A percentile compares a stretch with the other conserved stretches of the same genome.
phyloP scores from a whole-genome alignment of 2,329 filamentous ascomycete species.

The Sclerotinia glacialis region DNA sequence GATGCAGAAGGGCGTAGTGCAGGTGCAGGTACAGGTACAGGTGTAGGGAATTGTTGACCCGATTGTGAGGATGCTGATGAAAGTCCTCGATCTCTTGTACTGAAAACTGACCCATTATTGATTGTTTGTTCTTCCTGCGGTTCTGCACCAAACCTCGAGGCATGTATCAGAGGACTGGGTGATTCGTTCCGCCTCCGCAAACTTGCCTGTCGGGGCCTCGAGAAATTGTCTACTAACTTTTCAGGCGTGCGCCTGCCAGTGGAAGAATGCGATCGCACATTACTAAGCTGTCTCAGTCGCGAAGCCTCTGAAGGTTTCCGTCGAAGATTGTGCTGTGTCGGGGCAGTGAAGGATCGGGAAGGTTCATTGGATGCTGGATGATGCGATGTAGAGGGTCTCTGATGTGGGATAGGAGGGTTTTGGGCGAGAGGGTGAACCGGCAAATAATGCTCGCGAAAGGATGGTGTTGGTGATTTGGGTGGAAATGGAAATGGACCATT shows the following conservation, averaged over 20 bases:
- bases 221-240: slow-evolving; percentile 34
- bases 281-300: slow-evolving; percentile 38
- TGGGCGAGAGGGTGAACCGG: slow-evolving; percentile 9
- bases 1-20: slow-evolving; percentile 36
- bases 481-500: slow-evolving; percentile 19
- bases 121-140: slow-evolving; percentile 29
- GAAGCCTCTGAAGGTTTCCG: slow-evolving; percentile 39
- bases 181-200: slow-evolving; percentile 34
- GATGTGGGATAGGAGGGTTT: slow-evolving; percentile 19
- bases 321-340: slow-evolving; percentile 30
- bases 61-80: slow-evolving; percentile 37
- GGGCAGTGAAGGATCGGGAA: slow-evolving; percentile 31
- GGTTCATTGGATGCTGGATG: slow-evolving; percentile 26
- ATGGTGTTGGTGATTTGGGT: slow-evolving; percentile 27
- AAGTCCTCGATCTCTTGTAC: slow-evolving; percentile 34
- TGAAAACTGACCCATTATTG: slow-evolving; percentile 23
- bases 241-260: slow-evolving; percentile 33
- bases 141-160: slow-evolving; percentile 30
- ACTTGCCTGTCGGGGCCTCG: slow-evolving; percentile 35
- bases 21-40: not conserved
- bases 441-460: slow-evolving; percentile 15
- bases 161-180: slow-evolving; percentile 31
- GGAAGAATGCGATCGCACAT: slow-evolving; percentile 34
- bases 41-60: slow-evolving; percentile 22
- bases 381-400: slow-evolving; percentile 33